These are phyloP conservation scores for Metarhizium humberi DNA, from an alignment of 2,329 filamentous ascomycete genomes.

Conservation along the genomic window DNA sequence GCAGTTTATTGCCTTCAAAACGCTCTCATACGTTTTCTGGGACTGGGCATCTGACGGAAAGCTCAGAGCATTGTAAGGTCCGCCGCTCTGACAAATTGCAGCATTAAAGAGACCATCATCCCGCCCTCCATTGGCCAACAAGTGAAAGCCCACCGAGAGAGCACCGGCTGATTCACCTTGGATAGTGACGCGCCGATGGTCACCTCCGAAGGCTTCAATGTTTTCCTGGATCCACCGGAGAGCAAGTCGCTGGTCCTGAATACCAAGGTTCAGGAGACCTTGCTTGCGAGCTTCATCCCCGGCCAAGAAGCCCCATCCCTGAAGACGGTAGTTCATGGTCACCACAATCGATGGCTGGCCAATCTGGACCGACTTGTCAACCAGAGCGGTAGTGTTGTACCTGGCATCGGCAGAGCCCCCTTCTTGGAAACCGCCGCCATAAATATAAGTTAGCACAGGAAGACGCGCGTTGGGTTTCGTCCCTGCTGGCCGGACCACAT, in stretches of 20 bases:
- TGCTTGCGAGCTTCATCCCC: not conserved
- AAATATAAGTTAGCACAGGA: not conserved
- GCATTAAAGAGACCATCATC: too few relatives aligned
- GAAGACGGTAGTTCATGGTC: not conserved
- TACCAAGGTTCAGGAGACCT: slow-evolving; percentile 14
- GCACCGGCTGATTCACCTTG: slow-evolving; percentile 1
- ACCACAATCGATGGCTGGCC: not conserved
- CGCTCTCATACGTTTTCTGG: too few relatives aligned
- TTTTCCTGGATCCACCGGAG: slow-evolving; percentile 26
- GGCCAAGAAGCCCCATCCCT: not conserved
- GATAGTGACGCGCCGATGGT: slow-evolving; percentile 7
- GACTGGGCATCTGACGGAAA: too few relatives aligned
- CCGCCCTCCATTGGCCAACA: too few relatives aligned
- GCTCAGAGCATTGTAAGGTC: too few relatives aligned
- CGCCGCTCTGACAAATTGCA: too few relatives aligned
- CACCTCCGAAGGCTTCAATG: slow-evolving; percentile 25
- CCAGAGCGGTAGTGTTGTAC: not conserved
- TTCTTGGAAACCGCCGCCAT: not conserved
- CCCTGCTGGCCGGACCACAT: not conserved
- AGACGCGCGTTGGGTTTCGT: not conserved
- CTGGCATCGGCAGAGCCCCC: not conserved
- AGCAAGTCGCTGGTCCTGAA: slow-evolving; percentile 24
- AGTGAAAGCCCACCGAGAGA: not conserved
- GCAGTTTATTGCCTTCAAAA: too few relatives aligned
- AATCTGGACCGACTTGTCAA: not conserved